phyloP scores from a whole-genome alignment of 371 early-diverging fungal species.

The Lichtheimia corymbifera region DNA sequence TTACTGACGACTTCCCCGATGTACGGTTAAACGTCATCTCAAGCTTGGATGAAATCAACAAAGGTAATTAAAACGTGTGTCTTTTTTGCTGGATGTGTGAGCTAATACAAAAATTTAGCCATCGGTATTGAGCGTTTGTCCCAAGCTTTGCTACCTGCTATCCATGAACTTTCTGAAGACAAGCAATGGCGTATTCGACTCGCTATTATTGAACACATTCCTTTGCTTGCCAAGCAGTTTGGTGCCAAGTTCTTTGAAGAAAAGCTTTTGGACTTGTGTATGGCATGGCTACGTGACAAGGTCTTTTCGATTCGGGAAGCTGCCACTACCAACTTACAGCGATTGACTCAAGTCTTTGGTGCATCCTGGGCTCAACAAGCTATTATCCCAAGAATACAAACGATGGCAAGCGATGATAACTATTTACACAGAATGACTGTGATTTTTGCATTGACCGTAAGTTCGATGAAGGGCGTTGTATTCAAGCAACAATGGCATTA shows the following conservation, averaged over 20 bases:
- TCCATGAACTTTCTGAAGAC: slow-evolving; percentile 97
- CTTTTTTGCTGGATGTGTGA: background rate
- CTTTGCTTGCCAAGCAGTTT: slow-evolving; percentile 92
- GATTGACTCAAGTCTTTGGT: slow-evolving; percentile 95
- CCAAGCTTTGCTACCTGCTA: slow-evolving; percentile 95
- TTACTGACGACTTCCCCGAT: slow-evolving; percentile 97
- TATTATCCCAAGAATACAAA: slow-evolving; percentile 16
- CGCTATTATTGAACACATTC: slow-evolving; percentile 98
- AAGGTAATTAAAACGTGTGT: slow-evolving; percentile 49
- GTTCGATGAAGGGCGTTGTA: slow-evolving; percentile 12
- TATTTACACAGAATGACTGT: slow-evolving; percentile 97
- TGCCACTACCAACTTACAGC: slow-evolving; percentile 89
- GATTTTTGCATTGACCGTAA: slow-evolving; percentile 89
- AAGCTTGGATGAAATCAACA: slow-evolving; percentile 92
- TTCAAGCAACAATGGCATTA: background rate
- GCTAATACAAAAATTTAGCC: slow-evolving; percentile 48
- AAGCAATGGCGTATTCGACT: slow-evolving; percentile 98
- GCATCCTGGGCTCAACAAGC: slow-evolving; percentile 26
- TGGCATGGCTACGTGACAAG: slow-evolving; percentile 98
- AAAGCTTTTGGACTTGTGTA: slow-evolving; percentile 88
- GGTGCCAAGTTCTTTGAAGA: slow-evolving; percentile 97
- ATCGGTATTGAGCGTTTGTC: slow-evolving; percentile 97
- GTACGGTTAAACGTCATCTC: slow-evolving; percentile 98
- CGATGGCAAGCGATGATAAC: slow-evolving; percentile 85
- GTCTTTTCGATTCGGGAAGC: slow-evolving; percentile 97